Percentiles rank a stretch among this genome's conserved stretches.
phyloP scores from a whole-genome alignment of 2,329 filamentous ascomycete species.

The Aspergillus sp. region DNA sequence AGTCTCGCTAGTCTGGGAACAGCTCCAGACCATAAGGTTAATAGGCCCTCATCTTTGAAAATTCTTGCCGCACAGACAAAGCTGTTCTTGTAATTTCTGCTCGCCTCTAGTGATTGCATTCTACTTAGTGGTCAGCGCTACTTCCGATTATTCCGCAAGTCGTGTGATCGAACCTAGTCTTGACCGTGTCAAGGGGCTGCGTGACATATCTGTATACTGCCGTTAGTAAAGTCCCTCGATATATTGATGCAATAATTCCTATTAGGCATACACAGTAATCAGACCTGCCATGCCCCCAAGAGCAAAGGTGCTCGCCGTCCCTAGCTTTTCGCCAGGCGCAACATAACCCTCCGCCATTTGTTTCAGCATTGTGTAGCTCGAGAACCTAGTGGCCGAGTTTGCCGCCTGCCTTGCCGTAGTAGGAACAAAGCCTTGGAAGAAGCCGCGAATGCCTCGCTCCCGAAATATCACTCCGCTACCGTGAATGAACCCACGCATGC shows the following conservation, averaged over 20 bases:
- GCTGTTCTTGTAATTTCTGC: conserved; percentile 78
- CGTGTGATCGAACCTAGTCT: conserved; percentile 61
- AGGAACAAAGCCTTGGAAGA: conserved; percentile 95
- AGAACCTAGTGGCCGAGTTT: conserved; percentile 89
- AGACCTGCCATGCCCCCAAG: conserved; percentile 86
- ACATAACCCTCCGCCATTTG: conserved; percentile 91
- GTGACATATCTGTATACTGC: conserved; percentile 47
- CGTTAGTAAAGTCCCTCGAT: conserved; percentile 5
- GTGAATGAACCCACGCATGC: conserved; percentile 89
- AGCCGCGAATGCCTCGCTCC: conserved; percentile 84
- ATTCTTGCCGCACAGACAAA: conserved; percentile 80
- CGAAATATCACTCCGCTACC: conserved; percentile 82
- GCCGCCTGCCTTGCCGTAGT: conserved; percentile 93
- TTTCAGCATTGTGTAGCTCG: conserved; percentile 84
- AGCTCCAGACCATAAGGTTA: conserved; percentile 94
- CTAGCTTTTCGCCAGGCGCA: conserved; percentile 91
- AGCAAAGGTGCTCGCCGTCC: conserved; percentile 81
- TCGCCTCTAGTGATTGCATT: conserved; percentile 95
- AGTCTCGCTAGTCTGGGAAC: conserved; percentile 79
- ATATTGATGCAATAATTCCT: background rate
- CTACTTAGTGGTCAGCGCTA: conserved; percentile 40
- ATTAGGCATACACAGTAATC: conserved; percentile 70
- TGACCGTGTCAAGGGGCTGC: conserved; percentile 84
- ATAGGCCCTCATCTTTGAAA: conserved; percentile 80
- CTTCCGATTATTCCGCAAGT: background rate